These are phyloP conservation scores for Blastomyces parvus DNA, from an alignment of 2,329 filamentous ascomycete species.

Conservation along the genomic window DNA sequence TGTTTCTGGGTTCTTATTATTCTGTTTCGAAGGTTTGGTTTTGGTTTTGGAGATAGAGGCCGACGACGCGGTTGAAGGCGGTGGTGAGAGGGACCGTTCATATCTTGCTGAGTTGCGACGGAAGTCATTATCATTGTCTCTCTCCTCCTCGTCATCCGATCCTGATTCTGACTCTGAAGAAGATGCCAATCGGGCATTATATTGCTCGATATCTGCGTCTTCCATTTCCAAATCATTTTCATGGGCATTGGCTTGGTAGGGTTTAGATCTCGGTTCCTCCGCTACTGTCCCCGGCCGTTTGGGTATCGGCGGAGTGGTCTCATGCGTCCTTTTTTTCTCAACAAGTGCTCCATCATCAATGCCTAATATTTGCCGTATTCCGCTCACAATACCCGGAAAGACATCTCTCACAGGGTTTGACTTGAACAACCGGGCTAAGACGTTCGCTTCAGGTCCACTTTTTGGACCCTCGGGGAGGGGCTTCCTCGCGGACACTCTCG, in stretches of 20 bases:
- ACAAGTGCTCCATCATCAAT: conserved; percentile 21
- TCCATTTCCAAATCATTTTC: conserved; percentile 13
- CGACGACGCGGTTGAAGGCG: conserved; percentile 23
- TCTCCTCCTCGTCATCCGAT: conserved; percentile 18
- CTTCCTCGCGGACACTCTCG: conserved; percentile 30
- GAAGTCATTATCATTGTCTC: conserved; percentile 19
- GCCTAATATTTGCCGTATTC: conserved; percentile 32
- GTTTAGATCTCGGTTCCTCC: conserved; percentile 10
- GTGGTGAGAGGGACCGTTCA: conserved; percentile 26
- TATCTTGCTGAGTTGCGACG: conserved; percentile 16
- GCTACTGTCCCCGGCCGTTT: conserved; percentile 1
- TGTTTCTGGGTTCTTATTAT: conserved; percentile 30
- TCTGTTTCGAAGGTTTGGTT: conserved; percentile 18
- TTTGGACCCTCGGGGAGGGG: conserved; percentile 28
- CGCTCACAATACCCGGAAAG: conserved; percentile 39
- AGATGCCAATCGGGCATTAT: conserved; percentile 29
- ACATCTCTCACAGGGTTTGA: conserved; percentile 50
- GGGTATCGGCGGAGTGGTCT: conserved; percentile 9
- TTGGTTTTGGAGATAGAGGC: conserved; percentile 23
- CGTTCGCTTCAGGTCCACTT: conserved; percentile 45
- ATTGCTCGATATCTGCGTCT: conserved; percentile 25
- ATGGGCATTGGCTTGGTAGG: not conserved
- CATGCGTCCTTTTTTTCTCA: conserved; percentile 9
- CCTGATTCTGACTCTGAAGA: conserved; percentile 16
- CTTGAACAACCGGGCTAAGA: conserved; percentile 51